Base-by-base conservation (phyloP, 805 yeast species). In the Myxozyma vanderwaltii region DNA sequence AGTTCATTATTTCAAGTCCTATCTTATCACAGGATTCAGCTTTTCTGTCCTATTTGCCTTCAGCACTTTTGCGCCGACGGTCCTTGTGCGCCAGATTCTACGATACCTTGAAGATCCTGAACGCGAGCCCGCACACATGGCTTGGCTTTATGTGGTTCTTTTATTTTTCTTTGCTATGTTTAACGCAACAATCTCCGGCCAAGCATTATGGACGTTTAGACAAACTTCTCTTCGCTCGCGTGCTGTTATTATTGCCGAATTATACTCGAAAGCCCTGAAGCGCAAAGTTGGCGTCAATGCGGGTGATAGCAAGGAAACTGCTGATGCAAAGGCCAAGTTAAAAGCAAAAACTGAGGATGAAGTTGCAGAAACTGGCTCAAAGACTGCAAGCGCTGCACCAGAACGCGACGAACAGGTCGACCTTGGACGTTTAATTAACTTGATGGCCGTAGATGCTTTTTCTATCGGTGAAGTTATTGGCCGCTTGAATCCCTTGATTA, bases 361-460 rank as follows among this genome's bases (percentile, higher is more conserved):
- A 15, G 46, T 27, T 7, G 35, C 23, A 1, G 17, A 27, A 7
- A 26, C 49, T 7, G 53, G 47, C 2, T 17, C 41, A 17, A 48
- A 45, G 8, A 58, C 53, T 7, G 61, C 58, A 3, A 67, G 56
- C 3, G 67, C 40, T 10, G 68, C 71, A 8, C 27, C 58, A 54
- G 92, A 53, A n/a, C 56, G 57, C n/a, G 69, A 70, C 51, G 70
- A 68, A 38, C 67, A 72, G 15, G 52, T 64, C 51, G 94, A 91
- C 71, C 73, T 90, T 52, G 99, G 99, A 66, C 91, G 96, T 13
- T 89, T 94, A 63, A 92, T 94, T 70, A 94, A 94, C 71, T 79
- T 92, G 67, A 91, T 92, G 77, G 82, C 98, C 35, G 94, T 94
- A 48, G 99, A 94, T 77, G 94, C 99, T 4, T 91, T 89, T 76